These are phyloP conservation scores for Fonsecaea erecta DNA, from an alignment of 2,329 filamentous ascomycete genomes.

Conservation along the genomic window DNA sequence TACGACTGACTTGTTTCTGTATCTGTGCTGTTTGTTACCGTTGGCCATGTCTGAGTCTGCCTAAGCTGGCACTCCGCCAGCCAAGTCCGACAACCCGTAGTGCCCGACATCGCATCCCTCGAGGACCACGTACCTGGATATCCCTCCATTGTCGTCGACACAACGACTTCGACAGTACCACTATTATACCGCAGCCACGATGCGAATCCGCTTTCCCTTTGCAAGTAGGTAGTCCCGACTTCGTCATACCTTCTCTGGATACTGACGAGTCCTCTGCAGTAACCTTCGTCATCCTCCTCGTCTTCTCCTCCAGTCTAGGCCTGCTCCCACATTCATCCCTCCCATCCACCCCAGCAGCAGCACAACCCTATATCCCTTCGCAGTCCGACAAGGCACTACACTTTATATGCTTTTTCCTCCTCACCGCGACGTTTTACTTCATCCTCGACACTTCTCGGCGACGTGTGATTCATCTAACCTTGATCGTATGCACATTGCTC, in stretches of 20 bases:
- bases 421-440: constrained; percentile 92
- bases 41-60: constrained; percentile 7
- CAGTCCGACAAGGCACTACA: constrained; percentile 93
- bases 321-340: constrained; percentile 62
- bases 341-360: constrained; percentile 39
- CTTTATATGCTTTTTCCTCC: constrained; percentile 82
- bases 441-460: constrained; percentile 88
- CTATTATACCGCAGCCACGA: constrained; percentile 47
- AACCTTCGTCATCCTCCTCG: constrained; percentile 68
- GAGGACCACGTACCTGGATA: neutral
- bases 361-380: constrained; percentile 53
- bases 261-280: constrained; percentile 52
- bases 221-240: constrained; percentile 66
- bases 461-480: constrained; percentile 80
- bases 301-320: constrained; percentile 78
- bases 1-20: neutral
- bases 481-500: constrained; percentile 74
- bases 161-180: neutral
- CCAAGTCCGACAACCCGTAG: neutral
- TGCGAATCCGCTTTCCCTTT: constrained; percentile 88
- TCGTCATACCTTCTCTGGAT: neutral
- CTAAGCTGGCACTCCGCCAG: constrained; percentile 23
- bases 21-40: neutral
- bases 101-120: neutral
- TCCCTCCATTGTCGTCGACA: neutral